Evolutionary conservation across 805 yeast genomes (phyloP), one percentile per base, ranked within the genome.

Genomic region (Nakazawaea wyomingensis): DNA sequence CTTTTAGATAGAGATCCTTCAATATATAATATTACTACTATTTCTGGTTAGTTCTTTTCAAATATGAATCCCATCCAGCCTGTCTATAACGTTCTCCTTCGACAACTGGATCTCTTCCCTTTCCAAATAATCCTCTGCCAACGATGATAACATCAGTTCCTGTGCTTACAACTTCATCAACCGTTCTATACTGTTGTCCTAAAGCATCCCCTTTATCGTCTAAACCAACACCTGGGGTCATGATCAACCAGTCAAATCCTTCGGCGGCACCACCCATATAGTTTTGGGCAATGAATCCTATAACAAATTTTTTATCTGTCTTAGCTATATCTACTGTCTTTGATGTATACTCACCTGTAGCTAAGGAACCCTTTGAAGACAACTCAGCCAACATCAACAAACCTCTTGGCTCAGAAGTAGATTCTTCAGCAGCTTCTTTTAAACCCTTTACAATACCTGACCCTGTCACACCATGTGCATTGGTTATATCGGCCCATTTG

Each of bases 211-310:
- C 97, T 61, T 84, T 93, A 59, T 91, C 98, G 59, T 91, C 99
- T 41, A 93, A 73, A 3, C 98, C 98, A 31, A 93, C 99, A 48
- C 99, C 99, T 0, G 99, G 99, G 1, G 99, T 91, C 93, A 93
- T 82, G 46, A 90, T 78, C 32, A 93, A 65, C 96, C 97, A 93
- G 65, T 93, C 99, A 55, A 85, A 90, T 1, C 91, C 93, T 54
- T 82, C 93, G 3, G 75, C 82, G 34, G 74, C 72, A 13, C 89
- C 90, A 22, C 89, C 89, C 86, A 90, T 85, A 46, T 82, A 81
- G 56, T 77, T 76, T 61, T 89, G 97, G 0, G 99, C 97, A 65
- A 93, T 93, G 62, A 91, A 93, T 0, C 99, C 99, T 65, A 93
- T 83, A 24, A 88, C 96, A 66, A 93, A 93, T 47, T 83, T 89